Base-by-base conservation (phyloP, 805 yeast genomes). In the Spathaspora arborariae region DNA sequence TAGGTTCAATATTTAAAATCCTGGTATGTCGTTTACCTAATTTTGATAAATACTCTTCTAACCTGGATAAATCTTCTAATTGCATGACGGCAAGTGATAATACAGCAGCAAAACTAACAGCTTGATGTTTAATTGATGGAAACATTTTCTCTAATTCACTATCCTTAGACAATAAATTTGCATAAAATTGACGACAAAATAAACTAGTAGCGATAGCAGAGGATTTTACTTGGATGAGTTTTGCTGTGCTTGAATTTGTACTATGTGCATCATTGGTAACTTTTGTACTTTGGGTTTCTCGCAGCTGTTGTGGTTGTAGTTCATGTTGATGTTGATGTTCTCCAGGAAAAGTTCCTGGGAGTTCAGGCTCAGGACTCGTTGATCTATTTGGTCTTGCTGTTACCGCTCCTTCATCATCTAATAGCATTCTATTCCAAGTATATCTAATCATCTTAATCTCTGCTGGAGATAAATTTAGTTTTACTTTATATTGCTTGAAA, bases 121-220 rank as follows among this genome's bases (percentile, higher is more conserved):
- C 89, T 65, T 88, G 96, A 59, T 85, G 90, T 51, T 78, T 77
- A 52, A 87, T 80, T 5, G 87, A 80, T 0, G 96, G 95, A 60
- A 85, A 86, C 58, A 81, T 59, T 35, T 68, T 72, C 53, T 83
- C 88, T 51, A 88, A 69, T 11, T 67, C 68, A 0, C 88, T 82
- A 53, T 77, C 80, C 76, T 80, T 77, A 0, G 78, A 62, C 34
- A 87, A 67, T 44, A 88, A 64, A 57, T 86, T 88, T 44, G 81
- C 77, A 64, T 87, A 88, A 58, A 88, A 78, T 60, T 88, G 95
- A 45, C 82, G 74, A 57, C 92, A 85, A 60, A 88, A 88, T 24
- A 85, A 64, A 1, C 88, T 80, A 22, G 62, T 56, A 2, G 73
- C 74, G 24, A 64, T 54, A 16, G 60, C 55, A 13, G 56, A 45